Evolutionary conservation across 306 rosid genomes (phyloP).

Genomic region (Pyrus communis): DNA sequence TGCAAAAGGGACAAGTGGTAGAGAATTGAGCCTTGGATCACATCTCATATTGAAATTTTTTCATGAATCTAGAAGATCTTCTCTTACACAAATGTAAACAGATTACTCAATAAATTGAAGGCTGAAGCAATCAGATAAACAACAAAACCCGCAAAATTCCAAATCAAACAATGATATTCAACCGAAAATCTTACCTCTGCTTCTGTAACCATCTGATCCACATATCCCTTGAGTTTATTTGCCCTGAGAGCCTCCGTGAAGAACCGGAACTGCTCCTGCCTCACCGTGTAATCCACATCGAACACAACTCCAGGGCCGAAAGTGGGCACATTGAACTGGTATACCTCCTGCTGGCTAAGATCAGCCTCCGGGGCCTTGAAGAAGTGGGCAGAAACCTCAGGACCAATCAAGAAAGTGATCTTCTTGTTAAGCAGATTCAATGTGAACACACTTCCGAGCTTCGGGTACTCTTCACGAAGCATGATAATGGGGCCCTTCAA

Average conservation of each 20-base stretch:
- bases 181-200: conserved; percentile 47
- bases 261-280: conserved; percentile 95
- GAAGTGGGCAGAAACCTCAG: conserved; percentile 87
- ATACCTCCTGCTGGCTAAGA: conserved; percentile 93
- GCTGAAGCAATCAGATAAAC: not conserved
- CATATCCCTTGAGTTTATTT: conserved; percentile 72
- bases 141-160: not conserved
- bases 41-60: not conserved
- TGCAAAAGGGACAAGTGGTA: not conserved
- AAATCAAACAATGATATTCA: not conserved
- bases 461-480: conserved; percentile 78
- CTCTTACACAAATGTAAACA: not conserved
- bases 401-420: conserved; percentile 83
- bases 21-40: not conserved
- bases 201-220: conserved; percentile 90
- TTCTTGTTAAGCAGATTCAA: conserved; percentile 55
- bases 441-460: conserved; percentile 82
- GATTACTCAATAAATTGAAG: not conserved
- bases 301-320: conserved; percentile 95
- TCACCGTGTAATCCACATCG: conserved; percentile 79
- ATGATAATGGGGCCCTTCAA: conserved; percentile 74
- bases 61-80: not conserved
- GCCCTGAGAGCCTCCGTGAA: conserved; percentile 85
- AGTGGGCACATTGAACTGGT: conserved; percentile 90
- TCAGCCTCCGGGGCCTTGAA: conserved; percentile 83